Base-by-base conservation (phyloP, 225 moss, liverwort and hornwort species). In the Marchantia polymorpha region DNA sequence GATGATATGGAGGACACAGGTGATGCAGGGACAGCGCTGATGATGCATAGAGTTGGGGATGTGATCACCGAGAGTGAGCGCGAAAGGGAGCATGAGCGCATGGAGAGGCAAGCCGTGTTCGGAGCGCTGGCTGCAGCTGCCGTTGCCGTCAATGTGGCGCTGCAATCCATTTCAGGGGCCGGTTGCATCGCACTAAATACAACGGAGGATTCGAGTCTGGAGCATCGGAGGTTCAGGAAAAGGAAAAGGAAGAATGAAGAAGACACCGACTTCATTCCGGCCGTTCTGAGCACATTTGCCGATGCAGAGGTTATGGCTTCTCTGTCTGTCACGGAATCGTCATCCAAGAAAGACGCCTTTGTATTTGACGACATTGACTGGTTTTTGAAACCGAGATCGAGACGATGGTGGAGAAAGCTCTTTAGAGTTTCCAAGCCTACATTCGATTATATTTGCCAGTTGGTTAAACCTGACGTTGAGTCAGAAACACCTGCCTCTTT, bases 361-460 rank as follows among this genome's bases (percentile, higher is more conserved):
- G 79, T 87, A 10, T 89, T 90, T 3, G 89, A 92, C 22, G 90
- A 92, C 75, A 66, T 72, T 5, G 83, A 86, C 52, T 86, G 86
- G 86, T 83, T 83, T 77, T 80, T 53, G 73, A 91, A 81, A 82
- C 91, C 61, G 76, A 86, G 82, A 81, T 82, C 87, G 29, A 87
- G 63, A 56, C 16, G 68, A 67, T 87, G 93, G 77, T 96, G 94
- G 94, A 80, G 85, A 53, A 80, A 85, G 26, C 88, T 90, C 48
- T 94, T 96, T 83, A 88, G 94, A 82, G 96, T 96, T 80, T 92
- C 94, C 16, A 87, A 88, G 77, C 76, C 90, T 60, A 94, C 94
- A 10, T 96, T 96, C 63, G 89, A 90, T 17, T 96, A 96, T 20
- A 91, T 96, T 25, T 94, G 94, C 80, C 86, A 92, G 12, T 60